A percentile compares a stretch with the other conserved stretches of the same genome.
These are phyloP conservation scores for Trametes elegans DNA, from an alignment of 768 basidiomycete genomes.

Conservation along the genomic window DNA sequence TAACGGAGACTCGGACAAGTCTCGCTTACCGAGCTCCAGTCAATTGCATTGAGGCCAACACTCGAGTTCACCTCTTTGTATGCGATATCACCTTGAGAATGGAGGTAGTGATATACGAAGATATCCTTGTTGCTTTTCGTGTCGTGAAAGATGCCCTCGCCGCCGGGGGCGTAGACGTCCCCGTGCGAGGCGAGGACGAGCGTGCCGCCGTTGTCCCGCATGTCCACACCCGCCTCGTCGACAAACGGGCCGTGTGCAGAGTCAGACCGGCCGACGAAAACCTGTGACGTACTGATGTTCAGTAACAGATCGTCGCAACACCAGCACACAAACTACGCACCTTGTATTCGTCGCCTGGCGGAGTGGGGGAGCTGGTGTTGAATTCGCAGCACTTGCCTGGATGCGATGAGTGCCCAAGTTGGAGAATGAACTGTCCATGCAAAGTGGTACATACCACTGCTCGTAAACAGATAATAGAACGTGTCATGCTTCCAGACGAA, in stretches of 20 bases:
- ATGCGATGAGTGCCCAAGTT: neutral
- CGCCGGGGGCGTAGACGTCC: slow-evolving; percentile 31
- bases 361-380: slow-evolving; percentile 10
- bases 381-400: slow-evolving; percentile 17
- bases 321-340: neutral
- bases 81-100: slow-evolving; percentile 9
- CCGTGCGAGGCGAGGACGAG: slow-evolving; percentile 30
- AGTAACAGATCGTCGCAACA: no score
- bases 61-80: slow-evolving; percentile 14
- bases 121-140: slow-evolving; percentile 13
- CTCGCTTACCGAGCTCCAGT: slow-evolving; percentile 21
- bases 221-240: slow-evolving; percentile 13
- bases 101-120: slow-evolving; percentile 23
- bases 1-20: no score
- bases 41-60: slow-evolving; percentile 16
- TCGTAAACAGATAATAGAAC: slow-evolving; percentile 23
- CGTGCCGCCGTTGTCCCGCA: slow-evolving; percentile 22
- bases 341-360: slow-evolving; percentile 26
- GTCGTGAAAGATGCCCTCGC: slow-evolving; percentile 17
- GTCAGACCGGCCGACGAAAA: slow-evolving; percentile 23
- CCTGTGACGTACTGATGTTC: neutral
- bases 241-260: slow-evolving; percentile 24
- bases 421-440: neutral
- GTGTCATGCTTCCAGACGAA: slow-evolving; percentile 20
- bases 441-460: slow-evolving; percentile 21